These are phyloP conservation scores for Candida silvatica DNA, from an alignment of 805 yeast genomes.

Conservation along the genomic window DNA sequence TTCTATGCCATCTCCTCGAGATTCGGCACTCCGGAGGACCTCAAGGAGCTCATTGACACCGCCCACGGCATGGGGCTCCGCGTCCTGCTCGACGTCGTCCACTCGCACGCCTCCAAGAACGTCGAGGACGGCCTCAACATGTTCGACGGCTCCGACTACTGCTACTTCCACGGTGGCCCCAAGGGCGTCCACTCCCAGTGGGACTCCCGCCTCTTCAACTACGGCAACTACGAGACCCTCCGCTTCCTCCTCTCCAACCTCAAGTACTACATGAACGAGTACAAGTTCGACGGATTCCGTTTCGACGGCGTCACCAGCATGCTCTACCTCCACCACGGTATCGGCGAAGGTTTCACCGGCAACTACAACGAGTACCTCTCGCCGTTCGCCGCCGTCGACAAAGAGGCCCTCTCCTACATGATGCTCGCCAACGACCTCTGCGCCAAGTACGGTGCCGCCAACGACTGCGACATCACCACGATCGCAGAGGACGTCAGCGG, in stretches of 20 bases:
- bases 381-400: slow-evolving; percentile 66
- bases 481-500: slow-evolving; percentile 98
- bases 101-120: slow-evolving; percentile 92
- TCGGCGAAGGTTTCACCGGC: slow-evolving; percentile 83
- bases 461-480: slow-evolving; percentile 38
- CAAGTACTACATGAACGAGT: slow-evolving; percentile 75
- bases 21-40: slow-evolving; percentile 91
- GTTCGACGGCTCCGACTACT: slow-evolving; percentile 94
- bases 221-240: slow-evolving; percentile 84
- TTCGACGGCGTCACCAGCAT: slow-evolving; percentile 96
- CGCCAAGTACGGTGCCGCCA: slow-evolving; percentile 33
- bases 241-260: slow-evolving; percentile 79
- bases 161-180: slow-evolving; percentile 82
- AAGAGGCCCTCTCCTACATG: slow-evolving; percentile 77
- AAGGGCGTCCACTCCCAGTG: slow-evolving; percentile 86
- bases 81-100: slow-evolving; percentile 87
- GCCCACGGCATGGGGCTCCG: slow-evolving; percentile 86
- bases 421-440: slow-evolving; percentile 87
- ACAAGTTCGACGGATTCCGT: slow-evolving; percentile 88
- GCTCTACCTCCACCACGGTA: slow-evolving; percentile 89
- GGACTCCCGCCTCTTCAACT: slow-evolving; percentile 95
- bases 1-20: slow-evolving; percentile 88
- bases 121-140: slow-evolving; percentile 87
- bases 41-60: slow-evolving; percentile 81
- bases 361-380: slow-evolving; percentile 87